Base-by-base conservation (phyloP, 768 basidiomycete species). In the Lactarius sp. region DNA sequence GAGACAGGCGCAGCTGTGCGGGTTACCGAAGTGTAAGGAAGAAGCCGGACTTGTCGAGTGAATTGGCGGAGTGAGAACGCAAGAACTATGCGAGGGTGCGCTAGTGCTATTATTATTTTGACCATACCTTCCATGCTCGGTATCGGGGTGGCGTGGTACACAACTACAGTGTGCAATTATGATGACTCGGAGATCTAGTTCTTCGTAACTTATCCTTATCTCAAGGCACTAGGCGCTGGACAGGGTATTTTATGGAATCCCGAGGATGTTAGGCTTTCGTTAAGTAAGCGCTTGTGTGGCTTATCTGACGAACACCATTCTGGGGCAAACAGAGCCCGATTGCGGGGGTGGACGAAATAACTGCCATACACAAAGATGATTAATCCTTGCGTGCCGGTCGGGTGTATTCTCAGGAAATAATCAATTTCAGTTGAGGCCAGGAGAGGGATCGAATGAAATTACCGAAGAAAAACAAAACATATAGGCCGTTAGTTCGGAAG, bases 1-100 rank as follows among this genome's bases (percentile, higher is more conserved):
- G 58, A 52, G 51, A 39, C 58, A 16, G 42, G 18, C 12, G 42
- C n/a, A 1, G 66, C 62, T 13, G 31, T 52, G 59, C 31, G 27
- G 3, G 37, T 67, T 22, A 56, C 56, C 2, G 49, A 27, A 18
- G 56, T 62, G 18, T 62, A 27, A 34, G n/a, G 16, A 22, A 2
- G 20, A 8, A 27, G 18, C 8, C 13, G 51, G 41, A 41, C 3
- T 44, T 44, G 14, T 18, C 18, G 3, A 49, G 13, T 49, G n/a
- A 47, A 22, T 47, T 0, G 44, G 47, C 27, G 47, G 47, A 49
- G 22, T 47, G 46, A 22, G 47, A 49, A 6, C 5, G 12, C n/a
- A 5, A 10, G n/a, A 22, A 20, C n/a, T 22, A 8, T 10, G 46
- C n/a, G n/a, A 47, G 8, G 22, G 10, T 10, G 7, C n/a, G 18